Percentiles rank a stretch among this genome's conserved stretches.
Conservation (phyloP, 2,329 filamentous ascomycete genomes). For the Colletotrichum camelliae region DNA sequence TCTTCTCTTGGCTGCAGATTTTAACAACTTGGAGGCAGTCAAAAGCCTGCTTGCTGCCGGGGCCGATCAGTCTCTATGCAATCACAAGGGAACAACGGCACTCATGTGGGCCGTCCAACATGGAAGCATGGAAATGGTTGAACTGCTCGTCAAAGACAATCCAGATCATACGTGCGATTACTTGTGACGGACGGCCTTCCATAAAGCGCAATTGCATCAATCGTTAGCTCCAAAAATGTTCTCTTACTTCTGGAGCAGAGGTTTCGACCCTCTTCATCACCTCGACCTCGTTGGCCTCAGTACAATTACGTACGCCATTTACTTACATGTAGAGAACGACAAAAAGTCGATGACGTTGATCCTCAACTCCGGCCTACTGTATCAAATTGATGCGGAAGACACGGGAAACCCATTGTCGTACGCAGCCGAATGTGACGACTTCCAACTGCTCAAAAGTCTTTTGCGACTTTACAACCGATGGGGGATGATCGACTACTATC, state of each 20-base stretch:
- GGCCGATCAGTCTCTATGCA: rapidly evolving
- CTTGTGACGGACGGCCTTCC: too few species aligned
- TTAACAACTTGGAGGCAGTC: too few species aligned
- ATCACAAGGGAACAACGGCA: rapidly evolving
- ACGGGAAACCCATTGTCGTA: neutral
- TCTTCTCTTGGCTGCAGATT: neutral
- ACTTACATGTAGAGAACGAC: rapidly evolving
- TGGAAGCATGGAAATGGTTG: neutral
- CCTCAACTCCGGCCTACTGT: neutral
- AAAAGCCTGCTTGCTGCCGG: neutral
- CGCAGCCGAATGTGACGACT: rapidly evolving
- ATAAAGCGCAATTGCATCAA: too few species aligned
- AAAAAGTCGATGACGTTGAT: neutral
- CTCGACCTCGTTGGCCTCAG: too few species aligned
- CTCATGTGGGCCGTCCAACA: rapidly evolving
- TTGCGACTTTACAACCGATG: neutral
- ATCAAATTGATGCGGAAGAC: rapidly evolving
- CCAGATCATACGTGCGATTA: too few species aligned
- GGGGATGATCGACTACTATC: rapidly evolving
- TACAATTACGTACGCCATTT: too few species aligned
- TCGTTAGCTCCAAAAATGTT: too few species aligned
- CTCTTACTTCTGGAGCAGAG: too few species aligned
- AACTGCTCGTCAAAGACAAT: too few species aligned
- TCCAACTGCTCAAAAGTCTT: neutral
- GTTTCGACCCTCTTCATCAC: too few species aligned